phyloP scores from a whole-genome alignment of 2,329 filamentous ascomycete genomes.

The Cryphonectria carpinicola region DNA sequence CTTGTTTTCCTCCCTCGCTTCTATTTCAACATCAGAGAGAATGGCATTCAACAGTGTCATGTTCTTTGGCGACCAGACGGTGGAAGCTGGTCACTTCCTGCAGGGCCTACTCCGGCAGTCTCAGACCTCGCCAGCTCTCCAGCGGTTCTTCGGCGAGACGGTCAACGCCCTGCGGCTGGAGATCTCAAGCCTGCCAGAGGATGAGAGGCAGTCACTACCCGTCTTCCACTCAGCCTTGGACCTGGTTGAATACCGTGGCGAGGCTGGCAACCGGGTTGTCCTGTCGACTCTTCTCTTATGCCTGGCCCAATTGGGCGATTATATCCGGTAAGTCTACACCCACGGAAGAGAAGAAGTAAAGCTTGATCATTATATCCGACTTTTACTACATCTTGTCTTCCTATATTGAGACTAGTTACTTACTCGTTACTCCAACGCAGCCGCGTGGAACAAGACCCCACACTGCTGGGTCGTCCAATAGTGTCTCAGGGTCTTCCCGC shows the following conservation, averaged over 20 bases:
- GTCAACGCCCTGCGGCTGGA: neutral
- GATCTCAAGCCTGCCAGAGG: neutral
- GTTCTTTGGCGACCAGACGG: neutral
- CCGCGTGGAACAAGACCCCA: neutral
- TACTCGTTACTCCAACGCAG: neutral
- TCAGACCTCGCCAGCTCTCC: neutral
- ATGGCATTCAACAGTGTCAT: neutral
- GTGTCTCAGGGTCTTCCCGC: neutral
- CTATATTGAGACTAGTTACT: neutral
- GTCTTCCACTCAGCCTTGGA: neutral
- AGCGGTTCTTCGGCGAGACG: neutral
- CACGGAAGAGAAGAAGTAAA: too few relatives aligned
- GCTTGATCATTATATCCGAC: too few relatives aligned
- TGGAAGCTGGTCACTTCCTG: neutral
- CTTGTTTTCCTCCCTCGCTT: too few relatives aligned
- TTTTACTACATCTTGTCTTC: too few relatives aligned
- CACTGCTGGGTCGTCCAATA: neutral
- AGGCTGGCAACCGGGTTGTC: neutral
- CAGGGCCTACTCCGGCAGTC: neutral
- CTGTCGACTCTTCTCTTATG: neutral
- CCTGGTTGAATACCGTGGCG: neutral
- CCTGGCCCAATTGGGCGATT: neutral
- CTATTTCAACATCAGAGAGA: neutral
- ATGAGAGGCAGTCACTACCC: neutral
- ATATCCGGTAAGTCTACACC: neutral